Evolutionary conservation across 805 yeast genomes (phyloP), one percentile per base, ranked within the genome.

Genomic region (Metschnikowia corniflorae): DNA sequence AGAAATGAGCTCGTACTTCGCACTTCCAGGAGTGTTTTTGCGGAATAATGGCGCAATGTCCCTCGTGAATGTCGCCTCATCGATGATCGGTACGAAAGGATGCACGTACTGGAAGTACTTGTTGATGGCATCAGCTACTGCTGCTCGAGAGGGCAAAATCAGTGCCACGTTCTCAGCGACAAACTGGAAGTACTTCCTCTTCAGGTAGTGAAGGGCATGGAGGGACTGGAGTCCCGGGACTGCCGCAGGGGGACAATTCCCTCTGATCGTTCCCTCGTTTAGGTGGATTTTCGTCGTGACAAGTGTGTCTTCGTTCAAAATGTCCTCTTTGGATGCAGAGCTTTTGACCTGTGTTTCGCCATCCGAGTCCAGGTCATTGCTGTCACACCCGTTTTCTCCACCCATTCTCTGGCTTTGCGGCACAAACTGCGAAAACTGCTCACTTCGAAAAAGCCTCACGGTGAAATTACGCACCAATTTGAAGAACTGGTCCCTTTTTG

Each of bases 401-500:
- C 16, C 9, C 10, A 10, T 13, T 7, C 18, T 8, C 14, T 29
- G 31, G 12, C 24, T 21, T 12, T 40, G 27, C 30, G 44, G 50
- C 5, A 58, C 53, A 39, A 54, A 65, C 37, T 54, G 55, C 1
- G 62, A 40, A 39, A 66, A 57, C 33, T 57, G 62, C 14, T 70
- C 72, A 3, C 58, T 47, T 33, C 50, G 46, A 34, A 68, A 55
- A 6, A 66, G 48, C 20, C 53, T 45, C 12, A 63, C 50, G 7
- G 64, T 61, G 45, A 56, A 68, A 18, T 57, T 58, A 16, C 73
- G 50, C 20, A 66, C 49, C 26, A 64, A 52, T 32, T 59, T 61
- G 28, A 63, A 57, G 38, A 60, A 68, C 3, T 66, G 63, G 40
- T 68, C 73, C 30, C 61, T 51, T 42, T 66, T 68, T 5, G 68